These are phyloP conservation scores for Nissolia schottii DNA, from an alignment of 306 rosid species.

Conservation along the genomic window DNA sequence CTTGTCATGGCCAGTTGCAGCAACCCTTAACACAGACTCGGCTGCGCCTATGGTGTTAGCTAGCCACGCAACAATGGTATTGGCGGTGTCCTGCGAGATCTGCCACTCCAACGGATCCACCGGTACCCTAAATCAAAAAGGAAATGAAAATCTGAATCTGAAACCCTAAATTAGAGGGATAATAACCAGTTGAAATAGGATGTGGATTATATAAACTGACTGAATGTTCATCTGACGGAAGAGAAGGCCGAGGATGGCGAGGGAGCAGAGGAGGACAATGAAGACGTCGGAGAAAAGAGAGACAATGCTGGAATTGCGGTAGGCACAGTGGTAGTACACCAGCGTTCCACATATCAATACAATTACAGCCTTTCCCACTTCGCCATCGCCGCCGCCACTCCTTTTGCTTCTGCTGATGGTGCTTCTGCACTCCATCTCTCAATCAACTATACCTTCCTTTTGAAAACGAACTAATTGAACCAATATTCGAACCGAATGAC, in stretches of 20 bases:
- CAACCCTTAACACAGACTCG: conserved; percentile 92
- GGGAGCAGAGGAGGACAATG: conserved; percentile 91
- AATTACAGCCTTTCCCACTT: conserved; percentile 46
- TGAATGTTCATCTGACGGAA: conserved; percentile 72
- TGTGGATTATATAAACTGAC: too few relatives aligned
- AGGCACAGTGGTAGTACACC: conserved; percentile 87
- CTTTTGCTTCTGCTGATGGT: not conserved
- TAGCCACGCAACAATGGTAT: conserved; percentile 62
- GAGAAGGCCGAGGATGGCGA: conserved; percentile 94
- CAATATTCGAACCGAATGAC: not conserved
- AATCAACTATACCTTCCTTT: not conserved
- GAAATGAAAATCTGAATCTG: not conserved
- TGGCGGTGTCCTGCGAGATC: conserved; percentile 88
- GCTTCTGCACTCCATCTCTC: not conserved
- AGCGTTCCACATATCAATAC: conserved; percentile 57
- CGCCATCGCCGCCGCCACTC: not conserved
- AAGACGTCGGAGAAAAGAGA: conserved; percentile 84
- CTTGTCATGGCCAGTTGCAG: conserved; percentile 94
- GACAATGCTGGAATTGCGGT: conserved; percentile 55
- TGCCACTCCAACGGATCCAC: conserved; percentile 98
- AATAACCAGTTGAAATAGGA: not conserved
- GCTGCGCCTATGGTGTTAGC: conserved; percentile 91
- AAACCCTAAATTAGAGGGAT: not conserved
- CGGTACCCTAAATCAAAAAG: conserved; percentile 65
- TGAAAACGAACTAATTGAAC: too few relatives aligned